Base-by-base conservation (phyloP, 202 grass and related monocot genomes). In the Brachypodium distachyon region DNA sequence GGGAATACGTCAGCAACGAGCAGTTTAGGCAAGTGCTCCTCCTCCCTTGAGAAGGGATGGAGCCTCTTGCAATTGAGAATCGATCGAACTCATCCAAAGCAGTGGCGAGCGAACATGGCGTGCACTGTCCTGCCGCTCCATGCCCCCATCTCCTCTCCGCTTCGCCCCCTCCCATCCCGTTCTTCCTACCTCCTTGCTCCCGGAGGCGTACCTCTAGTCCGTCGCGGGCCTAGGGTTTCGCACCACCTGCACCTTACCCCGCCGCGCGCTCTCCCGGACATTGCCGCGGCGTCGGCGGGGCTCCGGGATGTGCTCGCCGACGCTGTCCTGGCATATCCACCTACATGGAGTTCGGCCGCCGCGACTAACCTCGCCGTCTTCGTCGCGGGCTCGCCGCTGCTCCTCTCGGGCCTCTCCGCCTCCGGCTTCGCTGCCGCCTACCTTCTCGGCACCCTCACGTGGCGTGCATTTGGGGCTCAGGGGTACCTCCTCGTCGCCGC, bases 391-490 rank as follows among this genome's bases (percentile, higher is more conserved):
- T 87, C 87, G 2, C 95, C 87, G 19, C 40, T 92, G 62, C 91
- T 98, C n/a, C 68, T 76, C 27, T 84, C 91, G 16, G 95, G 91
- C 40, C 89, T 98, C 36, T 90, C 95, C 69, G 55, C 86, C 56
- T 85, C 91, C 1, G 95, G 95, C 26, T 68, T 87, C 29, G 89
- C 58, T 56, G 80, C 87, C 12, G 89, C 95, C 7, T 95, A 90
- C 43, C 59, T 92, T 19, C 86, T 94, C 14, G 91, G 91, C 21
- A 92, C 77, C 53, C 82, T 92, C 41, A 92, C 89, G 0, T 98
- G 96, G 96, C 82, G 91, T 34, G 91, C 89, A 47, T 95, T 98
- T 19, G 89, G 87, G 7, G 25, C 25, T n/a, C 79, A 54, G 9
- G 91, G 87, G 4, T 88, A 73, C 76, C 77, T 98, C 69, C 6